Evolutionary conservation across 345 rosid species (phyloP), one percentile per base, ranked within the genome.

Genomic region (Hevea brasiliensis): DNA sequence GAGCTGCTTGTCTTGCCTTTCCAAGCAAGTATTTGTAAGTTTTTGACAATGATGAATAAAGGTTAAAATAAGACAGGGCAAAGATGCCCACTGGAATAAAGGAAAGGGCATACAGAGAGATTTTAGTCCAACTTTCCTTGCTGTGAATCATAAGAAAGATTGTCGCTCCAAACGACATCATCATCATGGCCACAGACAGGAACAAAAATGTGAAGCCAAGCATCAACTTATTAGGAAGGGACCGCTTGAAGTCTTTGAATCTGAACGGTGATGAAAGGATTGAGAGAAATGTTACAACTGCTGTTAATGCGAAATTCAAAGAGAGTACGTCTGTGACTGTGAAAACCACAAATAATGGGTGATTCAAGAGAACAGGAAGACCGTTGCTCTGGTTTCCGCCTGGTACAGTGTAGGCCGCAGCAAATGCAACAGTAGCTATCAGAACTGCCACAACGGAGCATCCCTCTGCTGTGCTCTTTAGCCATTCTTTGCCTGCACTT

Each of bases 381-480:
- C 87, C 87, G 0, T 55, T 44, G 17, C 71, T 51, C 35, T 42
- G 21, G 26, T 84, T 66, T 47, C 85, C 84, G 2, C 82, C 83
- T 0, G 93, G 93, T 59, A 78, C 79, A 0, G 89, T 85, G 69
- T 86, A 87, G 15, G 82, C 89, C 3, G 83, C 88, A 11, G 93
- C 77, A 41, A 89, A 86, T 85, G 88, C 85, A 68, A 87, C 86
- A 45, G 93, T 86, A 4, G 85, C 82, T 27, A 86, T 84, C 13
- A 89, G 76, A 72, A 90, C 88, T 1, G 89, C 87, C 1, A 87
- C 89, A 0, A 89, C 81, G 0, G 89, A 77, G 72, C 86, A 82
- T 3, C 89, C 86, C 59, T 83, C 71, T 3, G 93, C 86, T 0
- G 91, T 80, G 15, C 79, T 77, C 74, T 85, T 89, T 77, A 85